Percentiles rank a stretch among this genome's conserved stretches.
These are phyloP conservation scores for Xylaria sp. DNA, from an alignment of 2,329 filamentous ascomycete genomes.

Conservation along the genomic window DNA sequence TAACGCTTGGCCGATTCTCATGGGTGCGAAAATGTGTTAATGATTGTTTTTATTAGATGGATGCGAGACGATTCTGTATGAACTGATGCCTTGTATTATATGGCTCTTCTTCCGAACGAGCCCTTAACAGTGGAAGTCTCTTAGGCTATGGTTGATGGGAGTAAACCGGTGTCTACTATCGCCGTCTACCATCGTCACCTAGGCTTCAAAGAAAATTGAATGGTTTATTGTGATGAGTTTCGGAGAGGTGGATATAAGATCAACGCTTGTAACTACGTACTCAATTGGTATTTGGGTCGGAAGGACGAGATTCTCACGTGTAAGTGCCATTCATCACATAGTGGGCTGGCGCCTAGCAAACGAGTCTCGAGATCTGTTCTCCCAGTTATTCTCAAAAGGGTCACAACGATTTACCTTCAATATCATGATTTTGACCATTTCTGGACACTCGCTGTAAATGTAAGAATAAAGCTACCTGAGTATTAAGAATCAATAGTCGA, in stretches of 20 bases:
- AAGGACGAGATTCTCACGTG: background rate
- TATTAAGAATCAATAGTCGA: background rate
- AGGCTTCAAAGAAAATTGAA: too few relatives aligned
- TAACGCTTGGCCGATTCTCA: background rate
- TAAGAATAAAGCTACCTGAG: background rate
- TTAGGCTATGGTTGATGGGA: background rate
- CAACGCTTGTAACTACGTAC: background rate
- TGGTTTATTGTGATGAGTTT: too few relatives aligned
- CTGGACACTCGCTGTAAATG: background rate
- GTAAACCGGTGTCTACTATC: background rate
- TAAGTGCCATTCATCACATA: background rate
- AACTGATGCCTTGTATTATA: background rate
- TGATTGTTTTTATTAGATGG: background rate
- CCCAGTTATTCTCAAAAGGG: background rate
- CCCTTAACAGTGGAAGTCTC: background rate
- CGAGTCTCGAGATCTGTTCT: background rate
- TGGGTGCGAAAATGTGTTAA: background rate
- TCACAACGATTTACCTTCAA: background rate
- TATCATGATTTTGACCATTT: background rate
- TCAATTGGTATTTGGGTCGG: background rate
- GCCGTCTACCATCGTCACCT: background rate
- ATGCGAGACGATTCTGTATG: background rate
- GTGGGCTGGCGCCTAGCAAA: background rate
- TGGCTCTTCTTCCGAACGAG: background rate
- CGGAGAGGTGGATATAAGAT: too few relatives aligned